Evolutionary conservation across 129 eudicot species (phyloP).

Genomic region (Solidago caesia): DNA sequence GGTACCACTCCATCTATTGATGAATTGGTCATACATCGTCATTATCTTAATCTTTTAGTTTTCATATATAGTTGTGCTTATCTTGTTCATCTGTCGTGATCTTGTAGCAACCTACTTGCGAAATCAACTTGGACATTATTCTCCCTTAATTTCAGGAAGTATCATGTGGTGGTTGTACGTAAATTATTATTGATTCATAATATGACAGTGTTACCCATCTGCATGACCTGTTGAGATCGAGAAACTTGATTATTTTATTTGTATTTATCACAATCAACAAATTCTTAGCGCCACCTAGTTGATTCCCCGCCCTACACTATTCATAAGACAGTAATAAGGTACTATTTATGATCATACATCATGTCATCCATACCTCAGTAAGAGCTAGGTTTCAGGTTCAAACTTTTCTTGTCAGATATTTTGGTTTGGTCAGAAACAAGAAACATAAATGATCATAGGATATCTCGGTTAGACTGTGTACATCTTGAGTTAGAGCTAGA

Average conservation of each 20-base stretch:
- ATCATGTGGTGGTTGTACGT: slow-evolving; percentile 37
- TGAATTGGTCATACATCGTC: neutral
- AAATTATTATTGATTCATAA: slow-evolving; percentile 9
- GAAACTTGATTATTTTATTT: slow-evolving; percentile 13
- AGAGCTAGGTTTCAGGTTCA: too few species aligned
- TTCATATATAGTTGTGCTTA: slow-evolving; percentile 23
- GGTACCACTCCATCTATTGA: too few species aligned
- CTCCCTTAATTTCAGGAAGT: slow-evolving; percentile 31
- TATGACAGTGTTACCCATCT: slow-evolving; percentile 24
- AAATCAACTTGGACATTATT: slow-evolving; percentile 25
- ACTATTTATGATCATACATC: too few species aligned
- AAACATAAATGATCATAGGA: too few species aligned
- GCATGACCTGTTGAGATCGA: slow-evolving; percentile 7
- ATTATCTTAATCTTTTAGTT: slow-evolving; percentile 19
- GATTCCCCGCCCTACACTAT: too few species aligned
- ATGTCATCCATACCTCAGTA: too few species aligned
- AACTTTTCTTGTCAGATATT: neutral
- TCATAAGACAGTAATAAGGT: too few species aligned
- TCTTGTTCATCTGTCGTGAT: slow-evolving; percentile 22
- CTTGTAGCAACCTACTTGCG: slow-evolving; percentile 17
- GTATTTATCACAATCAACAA: slow-evolving; percentile 9
- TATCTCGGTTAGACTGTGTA: too few species aligned
- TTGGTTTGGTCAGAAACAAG: too few species aligned
- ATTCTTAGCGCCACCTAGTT: neutral
- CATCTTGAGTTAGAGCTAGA: too few species aligned